phyloP scores from a whole-genome alignment of 768 basidiomycete genomes.

The Lepiota venenata region DNA sequence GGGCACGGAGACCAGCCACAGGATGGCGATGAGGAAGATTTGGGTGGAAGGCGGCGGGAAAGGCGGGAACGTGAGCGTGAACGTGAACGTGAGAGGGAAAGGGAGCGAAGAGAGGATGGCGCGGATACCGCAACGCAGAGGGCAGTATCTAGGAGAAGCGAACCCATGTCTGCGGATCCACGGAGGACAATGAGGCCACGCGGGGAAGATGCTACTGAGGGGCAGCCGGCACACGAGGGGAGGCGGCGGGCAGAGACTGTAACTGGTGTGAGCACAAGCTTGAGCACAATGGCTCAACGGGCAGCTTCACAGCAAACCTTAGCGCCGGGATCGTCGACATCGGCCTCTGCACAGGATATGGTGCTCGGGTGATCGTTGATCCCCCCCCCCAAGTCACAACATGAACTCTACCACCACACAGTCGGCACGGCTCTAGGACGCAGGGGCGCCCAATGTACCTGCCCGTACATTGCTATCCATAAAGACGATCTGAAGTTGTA shows the following conservation, averaged over 20 bases:
- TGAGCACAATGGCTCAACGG: background rate
- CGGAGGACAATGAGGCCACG: background rate
- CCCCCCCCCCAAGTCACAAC: no score
- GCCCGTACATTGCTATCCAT: no score
- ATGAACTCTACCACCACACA: no score
- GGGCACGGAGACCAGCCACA: constrained; percentile 1
- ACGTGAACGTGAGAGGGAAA: background rate
- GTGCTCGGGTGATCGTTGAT: no score
- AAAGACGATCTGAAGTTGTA: no score
- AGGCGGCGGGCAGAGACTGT: constrained; percentile 19
- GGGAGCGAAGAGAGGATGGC: constrained; percentile 8
- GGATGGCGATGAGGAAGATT: constrained; percentile 5
- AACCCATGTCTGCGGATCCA: background rate
- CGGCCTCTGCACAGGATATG: background rate
- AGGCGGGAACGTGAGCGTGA: background rate
- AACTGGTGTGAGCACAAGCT: constrained; percentile 8
- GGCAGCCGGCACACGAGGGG: background rate
- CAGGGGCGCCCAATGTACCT: no score
- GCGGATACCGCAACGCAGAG: constrained; percentile 8
- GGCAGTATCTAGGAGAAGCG: background rate
- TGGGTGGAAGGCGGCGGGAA: constrained; percentile 9
- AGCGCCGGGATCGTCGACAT: no score
- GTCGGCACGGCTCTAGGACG: no score
- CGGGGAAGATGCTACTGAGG: background rate
- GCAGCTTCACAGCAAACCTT: background rate